Conservation (phyloP, 2,329 filamentous ascomycete species). For the Cladosporium velox region DNA sequence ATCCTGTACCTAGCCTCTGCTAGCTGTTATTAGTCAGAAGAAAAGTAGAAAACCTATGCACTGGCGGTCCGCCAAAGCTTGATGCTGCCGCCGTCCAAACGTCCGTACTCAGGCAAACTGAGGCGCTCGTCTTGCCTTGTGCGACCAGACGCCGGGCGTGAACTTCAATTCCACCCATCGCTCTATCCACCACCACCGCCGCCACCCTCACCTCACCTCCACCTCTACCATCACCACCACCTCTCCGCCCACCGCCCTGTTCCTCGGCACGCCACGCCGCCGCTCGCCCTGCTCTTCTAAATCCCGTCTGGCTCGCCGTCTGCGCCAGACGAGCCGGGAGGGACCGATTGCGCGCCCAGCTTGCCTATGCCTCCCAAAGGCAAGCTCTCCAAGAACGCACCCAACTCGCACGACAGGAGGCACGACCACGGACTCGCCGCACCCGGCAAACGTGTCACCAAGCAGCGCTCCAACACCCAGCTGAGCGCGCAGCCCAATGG, state of each 20-base stretch:
- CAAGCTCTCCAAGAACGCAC: slow-evolving; percentile 43
- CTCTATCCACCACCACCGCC: slow-evolving; percentile 1
- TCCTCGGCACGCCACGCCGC: slow-evolving; percentile 4
- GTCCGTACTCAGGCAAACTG: not conserved
- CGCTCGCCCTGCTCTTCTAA: slow-evolving; percentile 8
- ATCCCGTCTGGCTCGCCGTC: slow-evolving; percentile 37
- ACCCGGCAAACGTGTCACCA: slow-evolving; percentile 67
- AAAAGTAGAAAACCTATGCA: not conserved
- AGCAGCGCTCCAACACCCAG: slow-evolving; percentile 49
- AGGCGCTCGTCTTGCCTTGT: slow-evolving; percentile 1
- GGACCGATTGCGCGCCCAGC: slow-evolving; percentile 26
- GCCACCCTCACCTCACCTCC: not conserved
- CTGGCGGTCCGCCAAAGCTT: not conserved
- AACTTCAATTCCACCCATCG: slow-evolving; percentile 4
- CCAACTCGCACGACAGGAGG: slow-evolving; percentile 57
- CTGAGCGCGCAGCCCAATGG: slow-evolving; percentile 48
- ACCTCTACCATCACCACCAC: slow-evolving; percentile 1
- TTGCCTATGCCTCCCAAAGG: slow-evolving; percentile 50
- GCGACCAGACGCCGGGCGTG: slow-evolving; percentile 6
- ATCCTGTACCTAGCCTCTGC: not conserved
- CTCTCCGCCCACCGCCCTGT: slow-evolving; percentile 18
- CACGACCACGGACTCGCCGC: slow-evolving; percentile 88
- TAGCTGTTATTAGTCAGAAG: not conserved
- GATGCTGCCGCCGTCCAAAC: not conserved
- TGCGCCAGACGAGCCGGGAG: slow-evolving; percentile 32